Evolutionary conservation across 257 asterid species (phyloP).

Genomic region (Petunia axillaris): DNA sequence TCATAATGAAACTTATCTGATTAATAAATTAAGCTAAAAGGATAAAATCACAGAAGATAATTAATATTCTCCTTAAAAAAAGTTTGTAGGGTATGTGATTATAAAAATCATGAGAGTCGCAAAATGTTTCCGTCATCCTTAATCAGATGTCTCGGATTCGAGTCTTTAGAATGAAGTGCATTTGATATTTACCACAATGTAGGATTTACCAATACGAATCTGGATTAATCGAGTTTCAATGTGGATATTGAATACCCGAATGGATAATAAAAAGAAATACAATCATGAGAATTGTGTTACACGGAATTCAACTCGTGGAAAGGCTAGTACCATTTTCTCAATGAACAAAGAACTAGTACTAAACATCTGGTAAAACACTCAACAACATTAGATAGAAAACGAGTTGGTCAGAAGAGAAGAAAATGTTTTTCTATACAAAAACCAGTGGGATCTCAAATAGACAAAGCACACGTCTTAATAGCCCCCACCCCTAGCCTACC

Average conservation of each 20-base stretch:
- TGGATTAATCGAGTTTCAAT: no score
- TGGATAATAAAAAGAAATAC: no score
- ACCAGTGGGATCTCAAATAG: background rate
- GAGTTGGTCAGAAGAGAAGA: background rate
- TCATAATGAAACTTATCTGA: background rate
- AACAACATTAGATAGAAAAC: background rate
- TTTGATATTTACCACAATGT: no score
- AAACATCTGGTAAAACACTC: background rate
- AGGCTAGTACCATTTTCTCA: background rate
- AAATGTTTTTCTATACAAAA: background rate
- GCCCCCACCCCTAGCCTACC: background rate
- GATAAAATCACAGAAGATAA: no score
- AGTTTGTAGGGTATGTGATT: no score
- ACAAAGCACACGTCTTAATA: constrained; percentile 17
- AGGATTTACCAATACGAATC: no score
- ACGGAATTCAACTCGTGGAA: background rate
- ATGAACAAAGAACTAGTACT: background rate
- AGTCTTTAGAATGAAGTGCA: no score
- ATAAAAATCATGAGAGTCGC: no score
- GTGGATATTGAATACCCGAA: no score
- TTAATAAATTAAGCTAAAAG: background rate
- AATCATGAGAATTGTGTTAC: background rate
- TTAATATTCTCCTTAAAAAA: no score
- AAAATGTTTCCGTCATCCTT: no score
- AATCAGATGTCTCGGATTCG: no score